Evolutionary conservation across 345 rosid species (phyloP).

Genomic region (Populus tremula): DNA sequence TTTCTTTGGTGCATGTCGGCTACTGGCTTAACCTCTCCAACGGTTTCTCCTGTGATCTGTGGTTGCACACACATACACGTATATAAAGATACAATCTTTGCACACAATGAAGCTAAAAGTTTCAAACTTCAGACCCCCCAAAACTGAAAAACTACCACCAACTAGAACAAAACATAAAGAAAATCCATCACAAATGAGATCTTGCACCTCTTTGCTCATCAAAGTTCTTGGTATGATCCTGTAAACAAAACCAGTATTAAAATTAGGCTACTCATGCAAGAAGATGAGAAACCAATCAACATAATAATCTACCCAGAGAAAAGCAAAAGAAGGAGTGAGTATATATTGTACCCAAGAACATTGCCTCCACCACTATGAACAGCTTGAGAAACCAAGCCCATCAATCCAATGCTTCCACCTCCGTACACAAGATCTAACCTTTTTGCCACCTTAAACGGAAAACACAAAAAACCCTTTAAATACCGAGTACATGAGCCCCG

Average conservation of each 20-base stretch:
- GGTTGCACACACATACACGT: background rate
- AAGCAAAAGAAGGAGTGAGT: background rate
- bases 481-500: background rate
- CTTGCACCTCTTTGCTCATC: conserved; percentile 46
- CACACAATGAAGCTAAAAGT: background rate
- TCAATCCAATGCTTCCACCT: conserved; percentile 91
- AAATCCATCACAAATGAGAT: background rate
- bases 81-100: background rate
- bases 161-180: background rate
- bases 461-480: background rate
- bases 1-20: conserved; percentile 97
- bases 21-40: conserved; percentile 81
- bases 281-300: background rate
- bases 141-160: background rate
- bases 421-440: conserved; percentile 88
- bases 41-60: conserved; percentile 77
- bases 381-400: conserved; percentile 88
- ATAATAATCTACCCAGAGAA: background rate
- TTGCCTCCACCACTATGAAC: conserved; percentile 78
- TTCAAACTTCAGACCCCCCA: background rate
- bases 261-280: background rate
- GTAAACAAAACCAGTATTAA: background rate
- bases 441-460: conserved; percentile 47
- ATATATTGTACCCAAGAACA: conserved; percentile 68
- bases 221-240: conserved; percentile 58